These are phyloP conservation scores for Torulaspora indica DNA, from an alignment of 805 yeast genomes.

Conservation along the genomic window DNA sequence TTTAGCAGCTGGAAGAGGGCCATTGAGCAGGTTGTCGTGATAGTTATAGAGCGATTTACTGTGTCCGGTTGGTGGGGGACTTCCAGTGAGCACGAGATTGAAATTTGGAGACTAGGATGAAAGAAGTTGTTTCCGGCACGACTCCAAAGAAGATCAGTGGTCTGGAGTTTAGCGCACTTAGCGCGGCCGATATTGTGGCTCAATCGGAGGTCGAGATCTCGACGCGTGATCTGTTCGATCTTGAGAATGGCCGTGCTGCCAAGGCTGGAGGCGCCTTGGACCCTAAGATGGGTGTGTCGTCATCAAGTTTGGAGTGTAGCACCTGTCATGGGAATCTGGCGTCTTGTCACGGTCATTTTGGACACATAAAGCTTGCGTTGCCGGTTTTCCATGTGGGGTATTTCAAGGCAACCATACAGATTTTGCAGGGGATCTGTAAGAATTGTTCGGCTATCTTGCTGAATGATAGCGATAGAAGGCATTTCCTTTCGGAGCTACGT, in stretches of 20 bases:
- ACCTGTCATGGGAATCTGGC: slow-evolving; percentile 92
- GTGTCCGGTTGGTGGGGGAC: background rate
- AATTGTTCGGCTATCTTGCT: slow-evolving; percentile 74
- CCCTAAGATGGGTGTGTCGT: slow-evolving; percentile 88
- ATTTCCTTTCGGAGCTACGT: slow-evolving; percentile 71
- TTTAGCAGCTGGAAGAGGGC: background rate
- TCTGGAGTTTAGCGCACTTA: slow-evolving; percentile 86
- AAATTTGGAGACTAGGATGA: slow-evolving; percentile 23
- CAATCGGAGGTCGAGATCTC: slow-evolving; percentile 93
- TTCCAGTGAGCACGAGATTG: background rate
- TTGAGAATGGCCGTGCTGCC: slow-evolving; percentile 84
- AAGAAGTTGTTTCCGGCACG: slow-evolving; percentile 52
- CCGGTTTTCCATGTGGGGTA: slow-evolving; percentile 98
- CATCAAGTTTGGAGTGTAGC: slow-evolving; percentile 76
- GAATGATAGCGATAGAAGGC: slow-evolving; percentile 65
- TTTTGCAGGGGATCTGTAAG: slow-evolving; percentile 87
- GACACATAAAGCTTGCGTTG: slow-evolving; percentile 84
- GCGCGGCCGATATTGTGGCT: slow-evolving; percentile 83
- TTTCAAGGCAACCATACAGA: slow-evolving; percentile 84
- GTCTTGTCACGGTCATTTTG: slow-evolving; percentile 97
- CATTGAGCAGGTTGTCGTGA: background rate
- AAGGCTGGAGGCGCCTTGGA: slow-evolving; percentile 85
- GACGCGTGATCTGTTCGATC: slow-evolving; percentile 85
- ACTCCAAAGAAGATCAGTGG: slow-evolving; percentile 90
- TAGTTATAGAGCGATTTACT: too few relatives aligned